A percentile compares a stretch with the other conserved stretches of the same genome.
Conservation (phyloP, 306 rosid genomes). For the Vicia sativa region DNA sequence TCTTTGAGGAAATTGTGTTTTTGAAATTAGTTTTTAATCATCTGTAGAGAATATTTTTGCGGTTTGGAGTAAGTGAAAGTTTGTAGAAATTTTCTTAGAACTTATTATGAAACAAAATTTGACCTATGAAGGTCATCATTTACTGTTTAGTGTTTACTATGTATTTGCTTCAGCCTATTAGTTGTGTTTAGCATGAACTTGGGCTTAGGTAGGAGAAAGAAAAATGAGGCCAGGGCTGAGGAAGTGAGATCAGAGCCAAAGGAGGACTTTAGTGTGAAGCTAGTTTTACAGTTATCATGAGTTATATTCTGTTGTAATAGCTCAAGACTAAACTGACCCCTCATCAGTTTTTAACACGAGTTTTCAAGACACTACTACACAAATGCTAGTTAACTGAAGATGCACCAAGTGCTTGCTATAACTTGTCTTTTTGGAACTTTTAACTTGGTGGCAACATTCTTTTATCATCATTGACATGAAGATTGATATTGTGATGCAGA, state of each 20-base stretch:
- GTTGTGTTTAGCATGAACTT: neutral
- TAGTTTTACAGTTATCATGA: constrained; percentile 15
- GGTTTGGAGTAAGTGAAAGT: neutral
- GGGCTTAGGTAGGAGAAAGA: neutral
- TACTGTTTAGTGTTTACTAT: neutral
- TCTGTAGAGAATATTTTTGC: neutral
- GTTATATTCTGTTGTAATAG: constrained; percentile 5
- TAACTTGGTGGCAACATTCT: constrained; percentile 16
- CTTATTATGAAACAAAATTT: neutral
- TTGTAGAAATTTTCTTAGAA: neutral
- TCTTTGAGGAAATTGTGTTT: neutral
- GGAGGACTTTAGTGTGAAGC: neutral
- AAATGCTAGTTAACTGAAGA: neutral
- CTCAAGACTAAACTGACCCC: neutral
- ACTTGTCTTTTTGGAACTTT: constrained; percentile 7
- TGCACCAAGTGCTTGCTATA: neutral
- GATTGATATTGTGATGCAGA: constrained; percentile 56
- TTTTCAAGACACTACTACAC: neutral
- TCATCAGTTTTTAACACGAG: neutral
- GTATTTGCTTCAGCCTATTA: neutral
- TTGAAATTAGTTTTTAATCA: neutral
- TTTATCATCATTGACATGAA: constrained; percentile 22
- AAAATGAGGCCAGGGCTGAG: neutral
- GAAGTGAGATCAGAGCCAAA: neutral
- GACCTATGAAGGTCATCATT: neutral